Conservation (phyloP, 495 filamentous ascomycete genomes). For the Hypoxylon cercidicola region DNA sequence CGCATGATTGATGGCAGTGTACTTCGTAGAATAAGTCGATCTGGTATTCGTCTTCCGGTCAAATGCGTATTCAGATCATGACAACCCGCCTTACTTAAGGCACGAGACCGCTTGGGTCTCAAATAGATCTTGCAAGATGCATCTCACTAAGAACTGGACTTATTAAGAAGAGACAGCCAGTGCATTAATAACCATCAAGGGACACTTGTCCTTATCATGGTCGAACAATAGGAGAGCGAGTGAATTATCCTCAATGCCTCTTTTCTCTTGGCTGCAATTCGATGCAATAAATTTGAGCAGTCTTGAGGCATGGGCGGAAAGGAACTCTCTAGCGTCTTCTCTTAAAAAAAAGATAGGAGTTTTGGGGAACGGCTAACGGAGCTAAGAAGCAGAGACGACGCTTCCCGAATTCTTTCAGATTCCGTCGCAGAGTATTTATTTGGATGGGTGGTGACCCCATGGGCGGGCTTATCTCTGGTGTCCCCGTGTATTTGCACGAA, state of each 20-base stretch:
- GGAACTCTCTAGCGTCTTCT: conserved; percentile 6
- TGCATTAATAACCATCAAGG: conserved; percentile 5
- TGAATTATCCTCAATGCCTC: conserved; percentile 6
- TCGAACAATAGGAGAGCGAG: neutral
- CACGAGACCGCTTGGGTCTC: conserved; percentile 13
- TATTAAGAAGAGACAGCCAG: conserved; percentile 9
- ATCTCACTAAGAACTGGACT: conserved; percentile 12
- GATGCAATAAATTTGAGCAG: conserved; percentile 11
- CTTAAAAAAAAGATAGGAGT: conserved; percentile 4
- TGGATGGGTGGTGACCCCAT: conserved; percentile 35
- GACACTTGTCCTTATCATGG: conserved; percentile 31
- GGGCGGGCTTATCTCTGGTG: conserved; percentile 44
- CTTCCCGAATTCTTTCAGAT: conserved; percentile 20
- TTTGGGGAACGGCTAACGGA: conserved; percentile 7
- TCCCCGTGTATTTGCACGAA: conserved; percentile 32
- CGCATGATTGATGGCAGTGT: conserved; percentile 3
- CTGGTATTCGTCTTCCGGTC: conserved; percentile 2
- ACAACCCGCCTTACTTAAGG: conserved; percentile 31
- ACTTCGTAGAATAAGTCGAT: conserved; percentile 6
- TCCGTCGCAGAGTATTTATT: conserved; percentile 36
- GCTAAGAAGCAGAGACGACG: conserved; percentile 17
- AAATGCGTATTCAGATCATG: conserved; percentile 1
- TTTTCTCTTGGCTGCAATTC: conserved; percentile 1
- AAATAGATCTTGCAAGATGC: conserved; percentile 1
- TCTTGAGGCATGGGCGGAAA: neutral